A percentile compares a stretch with the other conserved stretches of the same genome.
phyloP scores from a whole-genome alignment of 2,329 filamentous ascomycete species.

The Pseudogymnoascus sp. region DNA sequence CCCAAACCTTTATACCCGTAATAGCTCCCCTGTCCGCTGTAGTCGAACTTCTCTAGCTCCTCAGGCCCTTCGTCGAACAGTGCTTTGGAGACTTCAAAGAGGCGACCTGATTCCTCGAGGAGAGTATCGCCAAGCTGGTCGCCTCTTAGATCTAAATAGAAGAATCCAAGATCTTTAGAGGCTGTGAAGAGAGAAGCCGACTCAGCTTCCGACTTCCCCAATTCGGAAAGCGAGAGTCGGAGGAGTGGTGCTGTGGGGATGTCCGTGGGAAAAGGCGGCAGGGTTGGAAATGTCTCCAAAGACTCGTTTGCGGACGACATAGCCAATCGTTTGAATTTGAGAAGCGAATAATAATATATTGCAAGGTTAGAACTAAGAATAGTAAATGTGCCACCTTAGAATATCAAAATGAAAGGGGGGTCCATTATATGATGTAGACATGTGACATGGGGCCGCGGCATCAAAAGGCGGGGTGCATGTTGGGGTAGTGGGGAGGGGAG shows the following conservation, averaged over 20 bases:
- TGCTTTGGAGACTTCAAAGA: constrained; percentile 19
- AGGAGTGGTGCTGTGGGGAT: constrained; percentile 21
- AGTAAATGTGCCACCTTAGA: neutral
- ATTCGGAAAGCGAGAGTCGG: constrained; percentile 17
- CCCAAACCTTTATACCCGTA: constrained; percentile 24
- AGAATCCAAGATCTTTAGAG: constrained; percentile 23
- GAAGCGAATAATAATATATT: neutral
- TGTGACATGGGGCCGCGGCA: neutral
- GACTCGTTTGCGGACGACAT: neutral
- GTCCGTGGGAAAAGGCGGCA: constrained; percentile 19
- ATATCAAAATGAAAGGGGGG: neutral
- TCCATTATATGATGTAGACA: neutral
- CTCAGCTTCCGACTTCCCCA: constrained; percentile 14
- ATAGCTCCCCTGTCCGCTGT: constrained; percentile 25
- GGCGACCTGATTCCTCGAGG: constrained; percentile 16
- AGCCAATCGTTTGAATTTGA: neutral
- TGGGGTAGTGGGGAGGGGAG: neutral
- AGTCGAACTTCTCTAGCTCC: constrained; percentile 50
- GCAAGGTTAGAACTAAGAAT: neutral
- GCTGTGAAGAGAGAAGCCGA: constrained; percentile 18
- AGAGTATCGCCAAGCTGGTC: constrained; percentile 19
- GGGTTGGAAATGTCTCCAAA: constrained; percentile 12
- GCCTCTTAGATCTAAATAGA: constrained; percentile 22
- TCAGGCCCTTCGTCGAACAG: constrained; percentile 35
- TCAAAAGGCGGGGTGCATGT: neutral